phyloP scores from a whole-genome alignment of 208 protist genomes.

The Trichomonas tenax region DNA sequence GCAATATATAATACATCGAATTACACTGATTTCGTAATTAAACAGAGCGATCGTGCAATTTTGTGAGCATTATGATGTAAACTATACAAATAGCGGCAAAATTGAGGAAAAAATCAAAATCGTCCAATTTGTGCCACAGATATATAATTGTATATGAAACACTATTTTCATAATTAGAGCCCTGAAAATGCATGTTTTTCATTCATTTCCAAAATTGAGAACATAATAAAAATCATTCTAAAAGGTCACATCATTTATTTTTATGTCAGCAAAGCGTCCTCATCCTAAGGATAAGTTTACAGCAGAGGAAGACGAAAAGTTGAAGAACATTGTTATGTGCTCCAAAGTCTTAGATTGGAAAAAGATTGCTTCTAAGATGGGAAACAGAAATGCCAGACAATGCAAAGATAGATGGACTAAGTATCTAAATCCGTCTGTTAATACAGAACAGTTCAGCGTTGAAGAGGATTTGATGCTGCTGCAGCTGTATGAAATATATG shows the following conservation, averaged over 20 bases:
- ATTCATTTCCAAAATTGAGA: no score
- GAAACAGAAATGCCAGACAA: not conserved
- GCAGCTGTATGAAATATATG: not conserved
- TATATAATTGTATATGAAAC: no score
- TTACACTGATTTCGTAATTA: no score
- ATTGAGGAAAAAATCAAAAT: not conserved
- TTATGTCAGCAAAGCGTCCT: not conserved
- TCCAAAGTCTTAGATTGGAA: not conserved
- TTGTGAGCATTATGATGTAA: no score
- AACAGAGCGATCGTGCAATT: no score
- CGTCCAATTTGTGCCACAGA: no score
- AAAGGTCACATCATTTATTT: no score
- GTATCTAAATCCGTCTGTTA: not conserved
- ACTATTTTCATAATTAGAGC: no score
- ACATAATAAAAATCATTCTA: no score
- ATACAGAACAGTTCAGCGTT: not conserved
- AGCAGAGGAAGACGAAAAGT: not conserved
- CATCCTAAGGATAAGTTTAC: not conserved
- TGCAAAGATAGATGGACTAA: constrained; percentile 3
- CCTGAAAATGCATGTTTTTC: no score
- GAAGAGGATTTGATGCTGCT: not conserved
- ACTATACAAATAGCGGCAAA: not conserved
- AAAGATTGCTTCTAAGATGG: not conserved
- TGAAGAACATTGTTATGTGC: not conserved
- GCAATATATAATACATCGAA: no score